phyloP scores from a whole-genome alignment of 2,329 filamentous ascomycete genomes.

The Rhinocladiella similis region DNA sequence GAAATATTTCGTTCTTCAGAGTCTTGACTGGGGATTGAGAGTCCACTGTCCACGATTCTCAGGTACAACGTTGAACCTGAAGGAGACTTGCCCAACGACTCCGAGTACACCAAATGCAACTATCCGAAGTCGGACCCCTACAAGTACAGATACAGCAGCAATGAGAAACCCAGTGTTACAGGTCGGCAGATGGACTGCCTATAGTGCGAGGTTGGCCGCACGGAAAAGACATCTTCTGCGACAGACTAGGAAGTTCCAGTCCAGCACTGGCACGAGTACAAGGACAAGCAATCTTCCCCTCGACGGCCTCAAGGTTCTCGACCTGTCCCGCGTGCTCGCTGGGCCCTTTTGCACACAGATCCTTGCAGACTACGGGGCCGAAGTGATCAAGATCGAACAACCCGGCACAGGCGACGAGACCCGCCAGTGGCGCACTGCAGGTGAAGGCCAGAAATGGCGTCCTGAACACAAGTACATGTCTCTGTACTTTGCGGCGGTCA shows the following conservation, averaged over 20 bases:
- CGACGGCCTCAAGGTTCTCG: conserved; percentile 20
- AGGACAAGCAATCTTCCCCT: conserved; percentile 9
- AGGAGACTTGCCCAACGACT: too few relatives aligned
- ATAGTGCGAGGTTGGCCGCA: not conserved
- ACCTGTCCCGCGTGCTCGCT: conserved; percentile 27
- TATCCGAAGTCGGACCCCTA: too few relatives aligned
- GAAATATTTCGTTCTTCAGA: too few relatives aligned
- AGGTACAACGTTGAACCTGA: too few relatives aligned
- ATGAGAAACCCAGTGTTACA: not conserved
- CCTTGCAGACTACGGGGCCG: conserved; percentile 28
- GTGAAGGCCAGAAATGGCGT: conserved; percentile 24
- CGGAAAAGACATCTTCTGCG: not conserved
- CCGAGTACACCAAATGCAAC: too few relatives aligned
- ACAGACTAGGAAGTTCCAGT: not conserved
- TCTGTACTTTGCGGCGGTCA: conserved; percentile 19
- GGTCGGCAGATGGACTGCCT: not conserved
- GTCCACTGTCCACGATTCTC: too few relatives aligned
- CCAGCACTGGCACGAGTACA: not conserved
- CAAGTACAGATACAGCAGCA: not conserved
- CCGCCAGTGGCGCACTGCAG: conserved; percentile 22
- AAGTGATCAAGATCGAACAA: conserved; percentile 32
- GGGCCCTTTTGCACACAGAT: conserved; percentile 28
- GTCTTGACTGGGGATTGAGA: too few relatives aligned
- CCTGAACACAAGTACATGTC: conserved; percentile 8
- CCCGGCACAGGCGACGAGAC: conserved; percentile 26